A percentile compares a stretch with the other conserved stretches of the same genome.
Evolutionary conservation across 2,329 filamentous ascomycete species (phyloP).

Genomic region (Penicillium italicum): DNA sequence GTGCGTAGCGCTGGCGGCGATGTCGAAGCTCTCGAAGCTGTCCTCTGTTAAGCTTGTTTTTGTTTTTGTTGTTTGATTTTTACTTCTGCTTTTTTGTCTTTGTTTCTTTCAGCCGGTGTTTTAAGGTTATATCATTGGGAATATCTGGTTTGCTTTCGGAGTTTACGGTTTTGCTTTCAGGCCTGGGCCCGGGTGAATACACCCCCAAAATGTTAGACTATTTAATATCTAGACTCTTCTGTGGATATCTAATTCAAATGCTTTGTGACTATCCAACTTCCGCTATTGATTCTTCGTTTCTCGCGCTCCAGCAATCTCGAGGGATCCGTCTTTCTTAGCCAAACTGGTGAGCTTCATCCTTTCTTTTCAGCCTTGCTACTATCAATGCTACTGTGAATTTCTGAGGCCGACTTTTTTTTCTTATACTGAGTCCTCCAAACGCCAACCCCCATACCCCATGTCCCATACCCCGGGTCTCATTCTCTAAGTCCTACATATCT

Average conservation of each 20-base stretch:
- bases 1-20: conserved; percentile 46
- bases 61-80: background rate
- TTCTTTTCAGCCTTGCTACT: background rate
- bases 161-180: conserved; percentile 16
- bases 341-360: background rate
- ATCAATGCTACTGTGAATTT: background rate
- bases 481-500: background rate
- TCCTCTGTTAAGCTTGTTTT: conserved; percentile 32
- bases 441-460: background rate
- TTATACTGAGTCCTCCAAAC: background rate
- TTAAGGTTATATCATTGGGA: conserved; percentile 25
- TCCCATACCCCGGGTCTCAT: background rate
- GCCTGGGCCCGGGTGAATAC: conserved; percentile 9
- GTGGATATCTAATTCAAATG: conserved; percentile 16
- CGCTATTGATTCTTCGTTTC: background rate
- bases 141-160: conserved; percentile 23
- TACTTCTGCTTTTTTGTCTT: conserved; percentile 14
- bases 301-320: background rate
- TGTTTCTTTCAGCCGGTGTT: conserved; percentile 23
- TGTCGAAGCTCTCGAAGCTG: conserved; percentile 43
- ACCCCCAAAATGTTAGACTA: conserved; percentile 21
- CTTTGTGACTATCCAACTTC: conserved; percentile 9
- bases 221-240: conserved; percentile 23
- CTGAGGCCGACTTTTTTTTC: background rate
- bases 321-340: background rate